phyloP scores from a whole-genome alignment of 192 early-diverging fungal species.

The Phycomyces blakesleeanus region DNA sequence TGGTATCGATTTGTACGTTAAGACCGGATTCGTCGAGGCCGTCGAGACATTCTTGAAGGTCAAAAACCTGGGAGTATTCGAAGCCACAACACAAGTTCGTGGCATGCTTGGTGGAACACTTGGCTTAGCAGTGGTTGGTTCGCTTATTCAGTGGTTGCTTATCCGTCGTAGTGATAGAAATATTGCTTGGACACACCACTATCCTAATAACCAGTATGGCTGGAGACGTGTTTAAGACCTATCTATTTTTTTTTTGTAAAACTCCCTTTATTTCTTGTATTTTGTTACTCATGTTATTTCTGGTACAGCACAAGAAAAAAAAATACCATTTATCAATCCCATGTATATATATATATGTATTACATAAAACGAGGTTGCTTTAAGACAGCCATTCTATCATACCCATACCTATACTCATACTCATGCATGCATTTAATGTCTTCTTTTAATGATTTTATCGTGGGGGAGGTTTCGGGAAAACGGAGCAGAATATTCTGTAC shows the following conservation, averaged over 20 bases:
- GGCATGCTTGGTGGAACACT: constrained; percentile 70
- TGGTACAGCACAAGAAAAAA: neutral
- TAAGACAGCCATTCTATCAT: neutral
- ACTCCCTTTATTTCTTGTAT: no score
- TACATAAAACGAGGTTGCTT: neutral
- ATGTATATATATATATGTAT: constrained; percentile 10
- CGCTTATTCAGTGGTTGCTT: constrained; percentile 60
- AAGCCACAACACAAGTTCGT: constrained; percentile 50
- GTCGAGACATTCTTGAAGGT: constrained; percentile 52
- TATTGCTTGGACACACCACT: constrained; percentile 7
- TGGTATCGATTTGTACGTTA: constrained; percentile 81
- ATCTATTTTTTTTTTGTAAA: neutral
- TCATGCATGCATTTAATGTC: constrained; percentile 1
- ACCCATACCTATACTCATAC: no score
- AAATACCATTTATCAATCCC: constrained; percentile 1
- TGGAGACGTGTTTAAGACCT: constrained; percentile 29
- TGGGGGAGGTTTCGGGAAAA: no score
- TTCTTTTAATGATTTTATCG: no score
- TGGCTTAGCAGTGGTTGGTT: constrained; percentile 59
- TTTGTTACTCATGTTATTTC: no score
- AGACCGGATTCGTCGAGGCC: constrained; percentile 69
- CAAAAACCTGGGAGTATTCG: constrained; percentile 24
- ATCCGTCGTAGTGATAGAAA: constrained; percentile 30
- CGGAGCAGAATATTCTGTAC: neutral
- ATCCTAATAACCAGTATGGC: constrained; percentile 20